Evolutionary conservation across 495 filamentous ascomycete genomes (phyloP).

Genomic region (Xylaria cubensis): DNA sequence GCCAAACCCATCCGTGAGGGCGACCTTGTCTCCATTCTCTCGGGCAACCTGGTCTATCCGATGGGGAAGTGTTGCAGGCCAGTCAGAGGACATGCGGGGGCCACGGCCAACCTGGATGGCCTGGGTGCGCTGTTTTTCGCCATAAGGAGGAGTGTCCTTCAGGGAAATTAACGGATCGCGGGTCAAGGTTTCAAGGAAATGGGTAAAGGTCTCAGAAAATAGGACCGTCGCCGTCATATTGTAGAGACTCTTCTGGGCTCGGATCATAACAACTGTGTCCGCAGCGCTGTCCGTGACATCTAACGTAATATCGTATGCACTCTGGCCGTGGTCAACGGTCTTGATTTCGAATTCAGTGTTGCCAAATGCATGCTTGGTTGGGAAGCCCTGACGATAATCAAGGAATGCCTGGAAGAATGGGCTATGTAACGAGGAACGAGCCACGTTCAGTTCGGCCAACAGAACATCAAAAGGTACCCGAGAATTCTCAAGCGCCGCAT

Average conservation of each 20-base stretch:
- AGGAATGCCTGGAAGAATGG: conserved; percentile 36
- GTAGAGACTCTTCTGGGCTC: conserved; percentile 32
- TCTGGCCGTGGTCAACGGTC: not conserved
- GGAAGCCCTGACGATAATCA: conserved; percentile 27
- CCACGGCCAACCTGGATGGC: conserved; percentile 7
- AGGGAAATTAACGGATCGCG: not conserved
- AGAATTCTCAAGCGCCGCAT: conserved; percentile 35
- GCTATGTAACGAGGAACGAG: conserved; percentile 18
- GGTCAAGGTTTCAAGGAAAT: conserved; percentile 8
- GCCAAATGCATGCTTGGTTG: not conserved
- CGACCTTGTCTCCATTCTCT: conserved; percentile 22
- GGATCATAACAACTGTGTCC: conserved; percentile 16
- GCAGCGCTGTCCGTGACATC: conserved; percentile 2
- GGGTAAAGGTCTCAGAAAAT: conserved; percentile 21
- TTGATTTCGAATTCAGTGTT: conserved; percentile 16
- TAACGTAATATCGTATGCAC: conserved; percentile 16
- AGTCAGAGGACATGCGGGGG: conserved; percentile 8
- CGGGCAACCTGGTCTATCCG: conserved; percentile 35
- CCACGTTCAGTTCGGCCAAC: conserved; percentile 37
- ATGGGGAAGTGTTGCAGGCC: conserved; percentile 37
- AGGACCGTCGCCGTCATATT: conserved; percentile 18
- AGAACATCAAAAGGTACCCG: conserved; percentile 42
- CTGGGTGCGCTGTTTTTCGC: not conserved
- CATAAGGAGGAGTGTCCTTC: not conserved
- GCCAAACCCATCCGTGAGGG: conserved; percentile 31